Base-by-base conservation (phyloP, 495 filamentous ascomycete species). In the Aspergillus funiculosus region DNA sequence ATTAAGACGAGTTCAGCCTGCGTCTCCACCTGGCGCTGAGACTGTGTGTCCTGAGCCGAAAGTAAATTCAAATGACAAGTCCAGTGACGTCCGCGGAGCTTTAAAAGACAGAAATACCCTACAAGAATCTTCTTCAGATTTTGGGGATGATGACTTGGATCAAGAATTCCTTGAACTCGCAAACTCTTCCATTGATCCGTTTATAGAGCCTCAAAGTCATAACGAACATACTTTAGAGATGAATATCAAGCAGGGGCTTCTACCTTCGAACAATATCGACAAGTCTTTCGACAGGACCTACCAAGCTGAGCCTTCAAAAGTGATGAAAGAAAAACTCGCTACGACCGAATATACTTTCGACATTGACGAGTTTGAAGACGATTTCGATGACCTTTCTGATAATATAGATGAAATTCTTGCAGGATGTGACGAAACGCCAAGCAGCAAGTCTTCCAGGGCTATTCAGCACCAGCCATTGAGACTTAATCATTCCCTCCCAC, bases 291-390 rank as follows among this genome's bases (percentile, higher is more conserved):
- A 32, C 27, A 14, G 34, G 7, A 22, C 18, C 6, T 28, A 41
- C 40, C 27, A 36, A 5, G 21, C 35, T 27, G 3, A 20, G 28
- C 22, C 17, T 4, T n/a, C 39, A 11, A 45, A 39, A 15, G 17
- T 46, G n/a, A 25, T 47, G 18, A 19, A 50, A 19, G 62, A 32
- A 68, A 74, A 75, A 76, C 32, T 83, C 86, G 55, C 10, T 54
- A 63, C 40, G 46, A 50, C 15, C 19, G 56, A 68, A n/a, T 19
- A 46, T 48, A 36, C 27, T 10, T 48, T 62, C 53, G 61, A 65
- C 48, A 76, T 66, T 53, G 81, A 77, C 25, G 80, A 83, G 43
- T 83, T 82, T 59, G 80, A 79, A 27, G 80, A 81, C 56, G 83
- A 86, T 44, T 74, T 78, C 51, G 85, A 89, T 57, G 81, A 82